phyloP scores from a whole-genome alignment of 441 rosid genomes.

The Melastoma candidum region DNA sequence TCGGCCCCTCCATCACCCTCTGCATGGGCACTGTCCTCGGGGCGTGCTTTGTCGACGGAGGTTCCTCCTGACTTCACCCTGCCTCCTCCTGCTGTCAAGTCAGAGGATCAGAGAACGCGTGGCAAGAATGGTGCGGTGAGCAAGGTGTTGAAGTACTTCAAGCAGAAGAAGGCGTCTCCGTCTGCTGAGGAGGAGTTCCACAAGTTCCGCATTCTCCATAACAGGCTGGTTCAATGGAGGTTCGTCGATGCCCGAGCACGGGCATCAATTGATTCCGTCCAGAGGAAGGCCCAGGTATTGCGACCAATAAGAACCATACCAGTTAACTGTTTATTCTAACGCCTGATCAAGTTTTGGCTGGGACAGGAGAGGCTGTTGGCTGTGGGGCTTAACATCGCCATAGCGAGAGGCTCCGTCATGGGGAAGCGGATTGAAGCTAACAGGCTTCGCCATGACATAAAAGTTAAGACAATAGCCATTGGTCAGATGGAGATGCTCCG shows the following conservation, averaged over 20 bases:
- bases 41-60: conserved; percentile 24
- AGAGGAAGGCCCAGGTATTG: conserved; percentile 31
- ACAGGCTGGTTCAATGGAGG: conserved; percentile 47
- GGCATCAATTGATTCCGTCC: conserved; percentile 25
- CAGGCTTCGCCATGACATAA: conserved; percentile 34
- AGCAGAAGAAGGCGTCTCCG: conserved; percentile 42
- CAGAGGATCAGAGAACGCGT: conserved; percentile 6
- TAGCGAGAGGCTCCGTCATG: not conserved
- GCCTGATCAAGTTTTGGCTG: too few species aligned
- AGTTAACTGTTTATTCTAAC: not conserved
- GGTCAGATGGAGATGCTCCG: conserved; percentile 41
- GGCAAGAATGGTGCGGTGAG: conserved; percentile 33
- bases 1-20: conserved; percentile 31
- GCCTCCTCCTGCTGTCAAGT: conserved; percentile 11
- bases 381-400: too few species aligned
- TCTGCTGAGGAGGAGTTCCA: conserved; percentile 42
- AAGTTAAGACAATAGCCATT: conserved; percentile 27
- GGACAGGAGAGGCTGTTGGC: conserved; percentile 21
- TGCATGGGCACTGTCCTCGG: conserved; percentile 74
- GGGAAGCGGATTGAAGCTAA: conserved; percentile 33
- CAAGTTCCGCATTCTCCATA: conserved; percentile 32
- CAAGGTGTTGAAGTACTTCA: conserved; percentile 57
- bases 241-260: conserved; percentile 47
- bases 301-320: not conserved
- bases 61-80: conserved; percentile 10